Conservation (phyloP, 2,329 filamentous ascomycete genomes). For the Fusarium sp. region DNA sequence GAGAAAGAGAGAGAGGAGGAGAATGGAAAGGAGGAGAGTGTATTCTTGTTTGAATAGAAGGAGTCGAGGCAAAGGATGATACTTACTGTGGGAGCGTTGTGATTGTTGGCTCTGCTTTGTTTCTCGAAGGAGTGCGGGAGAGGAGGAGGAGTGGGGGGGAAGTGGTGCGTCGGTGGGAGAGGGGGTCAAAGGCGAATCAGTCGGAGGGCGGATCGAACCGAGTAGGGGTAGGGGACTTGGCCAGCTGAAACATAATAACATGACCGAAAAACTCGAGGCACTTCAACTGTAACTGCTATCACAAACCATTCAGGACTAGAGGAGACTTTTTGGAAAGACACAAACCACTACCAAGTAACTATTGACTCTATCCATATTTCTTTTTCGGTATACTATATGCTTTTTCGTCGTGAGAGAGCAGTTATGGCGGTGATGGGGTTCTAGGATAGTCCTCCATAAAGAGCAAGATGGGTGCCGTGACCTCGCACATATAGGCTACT, state of each 20-base stretch:
- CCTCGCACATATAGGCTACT: constrained; percentile 4
- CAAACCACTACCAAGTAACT: neutral
- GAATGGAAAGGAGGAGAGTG: neutral
- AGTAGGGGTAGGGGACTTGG: neutral
- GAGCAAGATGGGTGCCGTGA: constrained; percentile 6
- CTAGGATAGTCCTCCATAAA: neutral
- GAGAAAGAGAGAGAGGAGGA: neutral
- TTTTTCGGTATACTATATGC: neutral
- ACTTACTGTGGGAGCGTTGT: neutral
- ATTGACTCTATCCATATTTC: too few species aligned
- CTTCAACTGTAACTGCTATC: neutral
- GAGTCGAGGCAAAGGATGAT: neutral
- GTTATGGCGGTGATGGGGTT: neutral
- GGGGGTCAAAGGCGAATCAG: neutral
- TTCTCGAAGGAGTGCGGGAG: constrained; percentile 1
- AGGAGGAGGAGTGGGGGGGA: neutral
- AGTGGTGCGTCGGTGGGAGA: constrained; percentile 5
- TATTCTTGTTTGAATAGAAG: neutral
- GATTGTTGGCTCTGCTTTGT: constrained; percentile 3
- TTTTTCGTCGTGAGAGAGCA: neutral
- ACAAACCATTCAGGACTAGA: neutral
- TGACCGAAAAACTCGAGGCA: neutral
- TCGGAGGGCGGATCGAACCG: neutral
- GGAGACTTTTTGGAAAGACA: neutral
- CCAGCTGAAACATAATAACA: too few species aligned